Base-by-base conservation (phyloP, 331 rosid species). In the Acacia concinna region DNA sequence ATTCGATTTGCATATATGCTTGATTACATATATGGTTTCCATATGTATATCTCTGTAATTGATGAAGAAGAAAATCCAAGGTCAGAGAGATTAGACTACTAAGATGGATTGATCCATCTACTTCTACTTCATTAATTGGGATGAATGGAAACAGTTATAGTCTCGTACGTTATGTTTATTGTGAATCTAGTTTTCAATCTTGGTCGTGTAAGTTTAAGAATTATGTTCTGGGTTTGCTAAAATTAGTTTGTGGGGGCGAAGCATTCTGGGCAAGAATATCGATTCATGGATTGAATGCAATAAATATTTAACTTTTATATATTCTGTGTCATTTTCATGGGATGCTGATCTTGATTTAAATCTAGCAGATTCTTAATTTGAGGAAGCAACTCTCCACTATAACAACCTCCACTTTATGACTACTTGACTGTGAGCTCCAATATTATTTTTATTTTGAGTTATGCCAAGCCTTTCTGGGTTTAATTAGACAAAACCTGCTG, bases 271-370 rank as follows among this genome's bases (percentile, higher is more conserved):
- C 18, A 35, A 10, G 37, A 68, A 35, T 5, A 18, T 63, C 0
- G 3, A 51, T 20, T 12, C 17, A 34, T 32, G 49, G 49, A 56
- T 54, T 56, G 6, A 54, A 38, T 25, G 74, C 35, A 43, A 12
- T 68, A n/a, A n/a, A 40, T 68, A 3, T 43, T 25, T 20, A 63
- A 52, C 38, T 38, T 37, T n/a, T 65, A 67, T 31, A 59, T 32
- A 44, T 60, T 79, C 79, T 68, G 62, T 79, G 35, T 62, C 74
- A 70, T 68, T 49, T 57, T 83, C 49, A 9, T 54, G 25, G 69
- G 32, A 78, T 60, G 72, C 6, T 20, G 27, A 7, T 28, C n/a
- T 74, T 47, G 18, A 54, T 67, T 56, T 7, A 21, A 44, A 15
- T 49, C 27, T 44, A 44, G 23, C 64, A 31, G 17, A 76, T 46